Evolutionary conservation across 768 basidiomycete species (phyloP).

Genomic region (Roridomyces roridus): DNA sequence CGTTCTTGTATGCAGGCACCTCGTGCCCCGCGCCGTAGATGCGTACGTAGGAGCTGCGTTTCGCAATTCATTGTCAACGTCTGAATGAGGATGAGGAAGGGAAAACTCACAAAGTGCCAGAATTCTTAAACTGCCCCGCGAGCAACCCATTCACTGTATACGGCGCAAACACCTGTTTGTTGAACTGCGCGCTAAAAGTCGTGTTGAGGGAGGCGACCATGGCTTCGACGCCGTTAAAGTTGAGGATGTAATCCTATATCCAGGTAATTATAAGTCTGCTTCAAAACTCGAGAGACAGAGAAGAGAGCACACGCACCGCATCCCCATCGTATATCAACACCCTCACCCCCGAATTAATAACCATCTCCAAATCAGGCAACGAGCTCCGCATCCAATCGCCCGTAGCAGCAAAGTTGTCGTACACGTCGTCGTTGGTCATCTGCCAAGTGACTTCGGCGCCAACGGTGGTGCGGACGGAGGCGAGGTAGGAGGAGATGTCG

Average conservation of each 20-base stretch:
- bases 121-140: slow-evolving; percentile 63
- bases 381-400: slow-evolving; percentile 35
- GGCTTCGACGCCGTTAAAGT: slow-evolving; percentile 61
- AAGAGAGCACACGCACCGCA: slow-evolving; percentile 47
- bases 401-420: slow-evolving; percentile 54
- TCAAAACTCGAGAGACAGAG: too few relatives aligned
- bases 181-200: slow-evolving; percentile 47
- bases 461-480: slow-evolving; percentile 40
- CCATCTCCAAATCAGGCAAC: slow-evolving; percentile 54
- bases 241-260: slow-evolving; percentile 58
- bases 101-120: slow-evolving; percentile 60
- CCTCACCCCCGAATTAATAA: slow-evolving; percentile 62
- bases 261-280: too few relatives aligned
- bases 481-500: slow-evolving; percentile 39
- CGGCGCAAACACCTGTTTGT: slow-evolving; percentile 48
- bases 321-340: slow-evolving; percentile 58
- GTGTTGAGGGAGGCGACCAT: slow-evolving; percentile 61
- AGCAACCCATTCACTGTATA: slow-evolving; percentile 57
- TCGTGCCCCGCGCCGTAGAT: too few relatives aligned
- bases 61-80: too few relatives aligned
- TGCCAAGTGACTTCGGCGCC: slow-evolving; percentile 54
- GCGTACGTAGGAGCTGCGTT: too few relatives aligned
- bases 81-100: too few relatives aligned
- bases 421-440: slow-evolving; percentile 47
- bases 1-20: slow-evolving; percentile 3